Conservation (phyloP, 1,139 yeast species). For the Ogataea hybrid region DNA sequence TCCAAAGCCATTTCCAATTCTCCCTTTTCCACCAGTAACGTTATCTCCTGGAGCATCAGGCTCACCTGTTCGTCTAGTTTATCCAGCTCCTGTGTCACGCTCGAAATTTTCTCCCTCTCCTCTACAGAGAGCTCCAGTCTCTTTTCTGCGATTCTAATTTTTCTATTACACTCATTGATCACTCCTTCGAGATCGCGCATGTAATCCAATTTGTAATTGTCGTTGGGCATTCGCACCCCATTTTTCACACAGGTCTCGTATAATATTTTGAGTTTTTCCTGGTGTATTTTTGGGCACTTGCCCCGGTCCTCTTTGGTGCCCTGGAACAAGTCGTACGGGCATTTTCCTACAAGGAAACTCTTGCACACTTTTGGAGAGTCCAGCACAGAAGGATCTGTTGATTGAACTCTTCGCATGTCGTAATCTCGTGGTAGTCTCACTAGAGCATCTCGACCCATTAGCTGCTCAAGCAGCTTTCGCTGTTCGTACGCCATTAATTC, state of each 20-base stretch:
- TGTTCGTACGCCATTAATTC: conserved; percentile 62
- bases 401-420: conserved; percentile 17
- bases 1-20: conserved; percentile 52
- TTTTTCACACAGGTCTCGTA: conserved; percentile 59
- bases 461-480: conserved; percentile 70
- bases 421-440: conserved; percentile 32
- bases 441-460: conserved; percentile 71
- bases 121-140: conserved; percentile 66
- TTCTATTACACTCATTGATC: conserved; percentile 65
- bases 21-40: conserved; percentile 48
- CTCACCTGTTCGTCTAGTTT: conserved; percentile 64
- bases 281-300: conserved; percentile 72
- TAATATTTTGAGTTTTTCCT: conserved; percentile 72
- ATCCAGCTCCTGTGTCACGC: conserved; percentile 61
- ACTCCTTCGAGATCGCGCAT: conserved; percentile 51
- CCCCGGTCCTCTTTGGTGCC: conserved; percentile 88
- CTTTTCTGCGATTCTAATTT: conserved; percentile 62
- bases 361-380: conserved; percentile 73
- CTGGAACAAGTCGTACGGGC: conserved; percentile 81
- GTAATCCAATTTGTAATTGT: conserved; percentile 62
- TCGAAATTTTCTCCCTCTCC: conserved; percentile 63
- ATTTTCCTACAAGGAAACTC: conserved; percentile 78
- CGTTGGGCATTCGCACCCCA: conserved; percentile 59
- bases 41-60: conserved; percentile 68
- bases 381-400: conserved; percentile 37